These are phyloP conservation scores for Entonaema liquescens DNA, from an alignment of 495 filamentous ascomycete species.

Conservation along the genomic window DNA sequence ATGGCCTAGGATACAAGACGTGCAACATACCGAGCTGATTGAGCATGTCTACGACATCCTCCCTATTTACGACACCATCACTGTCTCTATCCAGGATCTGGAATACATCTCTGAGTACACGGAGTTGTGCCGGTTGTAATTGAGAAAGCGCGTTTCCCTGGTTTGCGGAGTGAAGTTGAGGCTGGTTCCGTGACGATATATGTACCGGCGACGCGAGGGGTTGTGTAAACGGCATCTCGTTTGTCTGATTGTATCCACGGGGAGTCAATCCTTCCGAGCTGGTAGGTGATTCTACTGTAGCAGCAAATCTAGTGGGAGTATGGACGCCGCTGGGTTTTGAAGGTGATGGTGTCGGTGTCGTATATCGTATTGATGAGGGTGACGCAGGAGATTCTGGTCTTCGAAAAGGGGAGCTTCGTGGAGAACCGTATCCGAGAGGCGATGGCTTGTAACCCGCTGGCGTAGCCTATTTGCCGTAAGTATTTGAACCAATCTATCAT, in stretches of 20 bases:
- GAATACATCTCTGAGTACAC: conserved; percentile 84
- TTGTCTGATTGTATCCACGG: conserved; percentile 49
- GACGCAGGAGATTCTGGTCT: conserved; percentile 65
- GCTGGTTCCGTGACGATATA: conserved; percentile 44
- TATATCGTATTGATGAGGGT: conserved; percentile 58
- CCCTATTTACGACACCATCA: conserved; percentile 75
- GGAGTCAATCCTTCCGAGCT: conserved; percentile 52
- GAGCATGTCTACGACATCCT: conserved; percentile 83
- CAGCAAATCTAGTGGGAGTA: conserved; percentile 52
- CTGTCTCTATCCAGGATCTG: conserved; percentile 85
- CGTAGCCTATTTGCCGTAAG: conserved; percentile 52
- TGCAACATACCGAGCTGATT: conserved; percentile 69
- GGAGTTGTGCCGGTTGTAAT: conserved; percentile 71
- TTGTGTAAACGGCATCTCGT: conserved; percentile 48
- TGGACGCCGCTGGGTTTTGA: conserved; percentile 47
- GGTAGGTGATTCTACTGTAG: conserved; percentile 42
- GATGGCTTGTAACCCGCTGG: conserved; percentile 73
- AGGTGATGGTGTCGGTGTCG: conserved; percentile 58
- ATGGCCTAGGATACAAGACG: not conserved
- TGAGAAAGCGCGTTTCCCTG: conserved; percentile 66
- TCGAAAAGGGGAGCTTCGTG: conserved; percentile 78
- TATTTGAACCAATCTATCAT: conserved; percentile 20
- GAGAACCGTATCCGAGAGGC: conserved; percentile 72
- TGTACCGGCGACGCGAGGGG: conserved; percentile 56
- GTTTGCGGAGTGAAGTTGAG: conserved; percentile 34